Evolutionary conservation across 371 early-diverging fungal genomes (phyloP).

Genomic region (Mucor mucedo): DNA sequence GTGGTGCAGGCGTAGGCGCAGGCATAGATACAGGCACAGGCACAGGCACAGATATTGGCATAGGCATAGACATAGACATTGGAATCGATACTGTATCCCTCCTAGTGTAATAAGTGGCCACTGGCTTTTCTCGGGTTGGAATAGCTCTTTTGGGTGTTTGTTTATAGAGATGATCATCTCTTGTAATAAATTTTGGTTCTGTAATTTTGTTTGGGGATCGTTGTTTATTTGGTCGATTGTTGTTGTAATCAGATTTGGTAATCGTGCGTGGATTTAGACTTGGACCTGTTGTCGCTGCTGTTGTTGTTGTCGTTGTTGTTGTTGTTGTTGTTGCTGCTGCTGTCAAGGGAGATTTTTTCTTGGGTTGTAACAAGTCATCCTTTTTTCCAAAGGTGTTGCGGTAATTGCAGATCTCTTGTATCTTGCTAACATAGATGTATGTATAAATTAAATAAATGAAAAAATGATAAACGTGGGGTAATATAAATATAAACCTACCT

Average conservation of each 20-base stretch:
- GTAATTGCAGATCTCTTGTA: conserved; percentile 11
- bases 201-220: no score
- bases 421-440: background rate
- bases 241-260: background rate
- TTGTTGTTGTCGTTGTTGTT: background rate
- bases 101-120: no score
- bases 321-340: background rate
- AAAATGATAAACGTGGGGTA: background rate
- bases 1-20: no score
- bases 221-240: background rate
- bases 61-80: no score
- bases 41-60: no score
- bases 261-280: background rate
- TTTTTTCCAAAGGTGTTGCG: background rate
- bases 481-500: conserved; percentile 6
- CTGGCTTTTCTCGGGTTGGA: no score
- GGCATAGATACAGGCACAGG: no score
- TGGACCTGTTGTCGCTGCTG: background rate
- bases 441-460: background rate
- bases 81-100: no score
- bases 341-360: background rate
- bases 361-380: background rate
- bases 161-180: no score
- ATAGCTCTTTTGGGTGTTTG: no score
- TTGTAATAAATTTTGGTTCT: no score